A percentile compares a stretch with the other conserved stretches of the same genome.
Conservation (phyloP, 2,329 filamentous ascomycete genomes). For the Ophiostoma sp. region DNA sequence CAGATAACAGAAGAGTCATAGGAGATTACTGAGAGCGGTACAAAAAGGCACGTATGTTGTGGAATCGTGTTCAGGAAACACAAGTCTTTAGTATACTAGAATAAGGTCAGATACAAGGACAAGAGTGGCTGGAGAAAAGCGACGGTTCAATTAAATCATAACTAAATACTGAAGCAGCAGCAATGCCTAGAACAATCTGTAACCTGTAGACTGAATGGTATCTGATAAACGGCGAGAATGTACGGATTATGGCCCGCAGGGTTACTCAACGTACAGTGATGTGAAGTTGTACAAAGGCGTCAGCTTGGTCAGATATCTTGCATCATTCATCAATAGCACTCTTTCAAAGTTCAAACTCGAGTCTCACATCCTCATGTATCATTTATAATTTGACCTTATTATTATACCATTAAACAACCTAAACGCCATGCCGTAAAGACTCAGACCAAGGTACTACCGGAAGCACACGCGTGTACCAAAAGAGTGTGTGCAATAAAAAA, state of each 20-base stretch:
- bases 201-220: neutral
- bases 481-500: neutral
- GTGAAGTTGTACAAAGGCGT: neutral
- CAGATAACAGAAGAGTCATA: no score
- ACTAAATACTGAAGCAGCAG: neutral
- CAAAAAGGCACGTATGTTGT: neutral
- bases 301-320: neutral
- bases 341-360: neutral
- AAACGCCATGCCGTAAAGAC: conserved; percentile 16
- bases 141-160: neutral
- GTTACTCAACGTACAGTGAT: neutral
- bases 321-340: neutral
- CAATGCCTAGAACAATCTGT: neutral
- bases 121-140: neutral
- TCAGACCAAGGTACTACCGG: neutral
- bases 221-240: no score
- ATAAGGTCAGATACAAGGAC: neutral
- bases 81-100: neutral
- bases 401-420: neutral
- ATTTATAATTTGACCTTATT: neutral
- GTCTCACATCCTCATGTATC: neutral
- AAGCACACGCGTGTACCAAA: neutral
- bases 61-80: neutral
- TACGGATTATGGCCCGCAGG: neutral
- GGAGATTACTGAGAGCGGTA: neutral